Percentiles rank a stretch among this genome's conserved stretches.
phyloP scores from a whole-genome alignment of 2,329 filamentous ascomycete genomes.

The Allantophomopsis lycopodina region DNA sequence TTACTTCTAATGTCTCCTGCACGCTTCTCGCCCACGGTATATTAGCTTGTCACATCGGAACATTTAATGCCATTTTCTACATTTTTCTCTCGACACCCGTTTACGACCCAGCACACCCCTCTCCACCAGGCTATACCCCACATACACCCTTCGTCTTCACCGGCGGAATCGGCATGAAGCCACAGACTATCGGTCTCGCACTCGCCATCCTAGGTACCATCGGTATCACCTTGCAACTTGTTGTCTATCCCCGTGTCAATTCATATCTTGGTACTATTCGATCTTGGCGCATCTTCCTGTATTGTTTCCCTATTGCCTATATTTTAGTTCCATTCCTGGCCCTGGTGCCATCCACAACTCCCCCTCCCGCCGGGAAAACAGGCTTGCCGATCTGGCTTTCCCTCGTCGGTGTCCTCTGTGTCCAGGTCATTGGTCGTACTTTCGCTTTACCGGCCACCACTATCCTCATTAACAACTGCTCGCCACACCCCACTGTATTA shows the following conservation, averaged over 20 bases:
- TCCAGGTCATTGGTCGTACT: slow-evolving; percentile 28
- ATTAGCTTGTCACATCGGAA: slow-evolving; percentile 44
- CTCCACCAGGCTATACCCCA: slow-evolving; percentile 40
- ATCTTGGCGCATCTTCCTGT: slow-evolving; percentile 54
- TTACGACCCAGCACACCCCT: slow-evolving; percentile 28
- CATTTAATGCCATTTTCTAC: slow-evolving; percentile 46
- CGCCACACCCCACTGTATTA: slow-evolving; percentile 36
- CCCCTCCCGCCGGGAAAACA: slow-evolving; percentile 14
- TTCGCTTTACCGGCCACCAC: slow-evolving; percentile 41
- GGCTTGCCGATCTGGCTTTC: slow-evolving; percentile 12
- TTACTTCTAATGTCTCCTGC: slow-evolving; percentile 28
- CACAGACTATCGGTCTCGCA: slow-evolving; percentile 58
- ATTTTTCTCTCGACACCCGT: slow-evolving; percentile 47
- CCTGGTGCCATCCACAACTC: slow-evolving; percentile 36
- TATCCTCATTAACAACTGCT: slow-evolving; percentile 44
- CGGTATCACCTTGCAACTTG: slow-evolving; percentile 60
- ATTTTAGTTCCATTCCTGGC: slow-evolving; percentile 57
- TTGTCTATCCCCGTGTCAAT: slow-evolving; percentile 58
- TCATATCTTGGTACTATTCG: slow-evolving; percentile 51
- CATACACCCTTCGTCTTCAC: slow-evolving; percentile 30
- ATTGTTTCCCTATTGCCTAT: slow-evolving; percentile 60
- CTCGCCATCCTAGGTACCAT: slow-evolving; percentile 66
- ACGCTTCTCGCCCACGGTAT: slow-evolving; percentile 34
- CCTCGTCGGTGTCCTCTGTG: slow-evolving; percentile 4
- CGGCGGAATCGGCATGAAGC: slow-evolving; percentile 63